Percentiles rank a stretch among this genome's conserved stretches.
These are phyloP conservation scores for Alternaria brassicicola DNA, from an alignment of 2,329 filamentous ascomycete species.

Conservation along the genomic window DNA sequence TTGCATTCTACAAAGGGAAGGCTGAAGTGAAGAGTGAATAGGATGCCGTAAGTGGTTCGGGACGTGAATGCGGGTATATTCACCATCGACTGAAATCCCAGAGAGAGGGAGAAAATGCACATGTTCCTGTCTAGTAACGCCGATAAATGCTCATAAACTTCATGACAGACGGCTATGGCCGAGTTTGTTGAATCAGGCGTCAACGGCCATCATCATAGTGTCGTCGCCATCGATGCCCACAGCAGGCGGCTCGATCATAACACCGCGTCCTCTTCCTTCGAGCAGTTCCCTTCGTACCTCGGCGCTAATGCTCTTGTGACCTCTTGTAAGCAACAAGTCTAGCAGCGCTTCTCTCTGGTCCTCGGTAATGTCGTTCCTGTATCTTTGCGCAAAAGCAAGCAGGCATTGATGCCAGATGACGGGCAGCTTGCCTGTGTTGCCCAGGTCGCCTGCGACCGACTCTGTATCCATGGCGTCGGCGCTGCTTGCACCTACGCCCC, in stretches of 20 bases:
- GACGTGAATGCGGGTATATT: neutral
- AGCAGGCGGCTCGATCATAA: slow-evolving; percentile 66
- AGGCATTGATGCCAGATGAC: slow-evolving; percentile 97
- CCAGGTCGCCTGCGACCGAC: slow-evolving; percentile 43
- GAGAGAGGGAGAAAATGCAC: neutral
- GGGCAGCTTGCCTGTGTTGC: slow-evolving; percentile 71
- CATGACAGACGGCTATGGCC: neutral
- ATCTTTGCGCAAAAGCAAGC: slow-evolving; percentile 89
- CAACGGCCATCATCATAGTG: slow-evolving; percentile 74
- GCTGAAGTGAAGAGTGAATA: slow-evolving; percentile 24
- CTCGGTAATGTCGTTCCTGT: slow-evolving; percentile 94
- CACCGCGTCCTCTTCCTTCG: slow-evolving; percentile 83
- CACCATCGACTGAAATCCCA: neutral
- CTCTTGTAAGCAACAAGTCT: slow-evolving; percentile 82
- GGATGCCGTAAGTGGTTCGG: neutral
- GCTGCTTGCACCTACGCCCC: slow-evolving; percentile 68
- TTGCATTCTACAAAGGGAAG: slow-evolving; percentile 63
- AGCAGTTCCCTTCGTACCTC: slow-evolving; percentile 89
- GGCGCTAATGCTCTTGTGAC: slow-evolving; percentile 86
- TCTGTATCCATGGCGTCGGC: slow-evolving; percentile 60
- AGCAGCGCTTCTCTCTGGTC: slow-evolving; percentile 90
- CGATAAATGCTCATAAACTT: slow-evolving; percentile 15
- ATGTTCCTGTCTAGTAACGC: slow-evolving; percentile 11
- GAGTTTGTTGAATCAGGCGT: slow-evolving; percentile 1
- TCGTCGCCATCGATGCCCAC: slow-evolving; percentile 77